Evolutionary conservation across 352 stramenopile species (phyloP), one percentile per base, ranked within the genome.

Genomic region (Phytophthora aleatoria): DNA sequence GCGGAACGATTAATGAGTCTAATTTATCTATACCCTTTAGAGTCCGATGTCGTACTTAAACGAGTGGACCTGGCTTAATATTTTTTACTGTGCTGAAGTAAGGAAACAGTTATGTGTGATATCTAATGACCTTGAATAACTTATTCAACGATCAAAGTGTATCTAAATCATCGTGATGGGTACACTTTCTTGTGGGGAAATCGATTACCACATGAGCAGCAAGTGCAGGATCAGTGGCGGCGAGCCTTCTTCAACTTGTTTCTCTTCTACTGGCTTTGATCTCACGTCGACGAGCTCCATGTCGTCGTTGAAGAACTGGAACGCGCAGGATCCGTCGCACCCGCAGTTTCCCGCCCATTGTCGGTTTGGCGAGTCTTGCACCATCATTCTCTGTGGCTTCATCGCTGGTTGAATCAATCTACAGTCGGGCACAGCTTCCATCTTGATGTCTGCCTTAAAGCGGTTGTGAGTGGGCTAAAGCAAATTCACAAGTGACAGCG

Each of bases 221-320:
- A 69, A 26, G 33, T 69, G 61, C 9, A 69, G 54, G 13, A 69
- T 41, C 6, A 69, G 41, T 12, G 54, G 44, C 26, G 53, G 47
- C 0, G 61, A 53, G 38, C 30, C 39, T 54, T 69, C 15, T 26
- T 58, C 33, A 28, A 26, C 1, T 47, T 35, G 26, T 50, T 16
- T 20, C 31, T 20, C 16, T 43, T 44, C n/a, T 51, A 42, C 2
- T 33, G 16, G 15, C 16, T 52, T 35, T 16, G 43, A 42, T 30
- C 55, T 43, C 39, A 27, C 33, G 45, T 74, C 61, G 30, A 74
- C 51, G 28, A 74, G 24, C 16, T 74, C 39, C 67, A 74, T 57
- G 55, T 74, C 51, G 16, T 71, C 51, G 45, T 69, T 62, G 39
- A 70, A 71, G 35, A 54, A 44, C 30, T 65, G 55, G 38, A 68